Percentiles rank a stretch among this genome's conserved stretches.
Conservation (phyloP, 2,329 filamentous ascomycete genomes). For the Phyllosticta citriasiana region DNA sequence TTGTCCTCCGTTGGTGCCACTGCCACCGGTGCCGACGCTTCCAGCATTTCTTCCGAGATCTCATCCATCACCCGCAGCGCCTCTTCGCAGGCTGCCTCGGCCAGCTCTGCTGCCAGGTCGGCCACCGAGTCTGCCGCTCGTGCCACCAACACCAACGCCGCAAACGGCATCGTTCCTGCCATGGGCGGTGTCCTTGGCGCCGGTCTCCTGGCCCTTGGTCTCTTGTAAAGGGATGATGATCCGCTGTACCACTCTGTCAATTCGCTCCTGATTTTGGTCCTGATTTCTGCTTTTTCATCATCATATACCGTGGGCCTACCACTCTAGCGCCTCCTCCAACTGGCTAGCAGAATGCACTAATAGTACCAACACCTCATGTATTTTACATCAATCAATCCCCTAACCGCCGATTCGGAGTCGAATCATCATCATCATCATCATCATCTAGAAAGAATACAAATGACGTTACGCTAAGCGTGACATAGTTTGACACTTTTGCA, state of each 20-base stretch:
- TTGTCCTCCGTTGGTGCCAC: conserved; percentile 1
- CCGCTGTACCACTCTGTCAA: background rate
- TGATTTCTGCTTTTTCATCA: background rate
- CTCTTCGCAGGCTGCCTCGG: background rate
- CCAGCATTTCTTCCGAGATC: background rate
- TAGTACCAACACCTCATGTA: background rate
- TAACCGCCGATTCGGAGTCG: background rate
- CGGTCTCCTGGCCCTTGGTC: conserved; percentile 5
- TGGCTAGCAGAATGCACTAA: background rate
- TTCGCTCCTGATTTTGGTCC: background rate
- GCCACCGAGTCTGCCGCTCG: background rate
- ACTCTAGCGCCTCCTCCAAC: background rate
- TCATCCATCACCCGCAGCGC: background rate
- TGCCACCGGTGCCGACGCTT: conserved; percentile 5
- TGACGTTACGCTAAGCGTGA: no score
- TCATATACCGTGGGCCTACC: background rate
- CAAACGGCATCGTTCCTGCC: conserved; percentile 1
- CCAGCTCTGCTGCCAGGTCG: background rate
- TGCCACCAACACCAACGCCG: background rate
- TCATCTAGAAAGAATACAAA: no score
- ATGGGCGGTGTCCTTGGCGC: conserved; percentile 5
- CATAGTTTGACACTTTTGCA: no score
- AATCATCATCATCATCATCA: background rate
- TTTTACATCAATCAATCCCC: background rate
- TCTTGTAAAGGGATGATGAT: conserved; percentile 9